Conservation (phyloP, 2,329 filamentous ascomycete genomes). For the Penicillium sp. region DNA sequence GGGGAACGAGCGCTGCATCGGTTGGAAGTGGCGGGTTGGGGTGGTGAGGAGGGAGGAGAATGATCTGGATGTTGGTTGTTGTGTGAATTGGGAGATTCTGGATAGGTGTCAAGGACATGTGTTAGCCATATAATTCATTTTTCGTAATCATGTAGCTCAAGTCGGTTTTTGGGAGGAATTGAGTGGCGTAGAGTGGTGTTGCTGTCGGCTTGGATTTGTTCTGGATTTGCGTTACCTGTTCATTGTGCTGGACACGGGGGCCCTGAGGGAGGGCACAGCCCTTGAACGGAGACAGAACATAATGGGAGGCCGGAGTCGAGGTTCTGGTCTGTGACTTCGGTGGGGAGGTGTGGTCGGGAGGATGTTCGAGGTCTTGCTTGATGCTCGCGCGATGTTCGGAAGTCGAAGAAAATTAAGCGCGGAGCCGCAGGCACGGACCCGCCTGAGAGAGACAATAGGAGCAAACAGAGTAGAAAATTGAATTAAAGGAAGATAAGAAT, state of each 20-base stretch:
- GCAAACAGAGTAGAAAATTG: background rate
- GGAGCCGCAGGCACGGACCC: constrained; percentile 35
- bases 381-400: constrained; percentile 19
- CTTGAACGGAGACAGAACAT: constrained; percentile 39
- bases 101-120: background rate
- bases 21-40: constrained; percentile 21
- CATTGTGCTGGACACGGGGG: constrained; percentile 23
- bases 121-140: constrained; percentile 3
- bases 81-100: constrained; percentile 20
- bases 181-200: background rate
- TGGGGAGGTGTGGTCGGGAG: background rate
- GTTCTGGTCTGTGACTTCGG: background rate
- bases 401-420: constrained; percentile 36
- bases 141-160: background rate
- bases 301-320: constrained; percentile 5
- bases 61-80: constrained; percentile 31
- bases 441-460: constrained; percentile 5
- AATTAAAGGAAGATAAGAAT: background rate
- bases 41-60: constrained; percentile 41
- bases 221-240: constrained; percentile 22
- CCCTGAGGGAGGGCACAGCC: constrained; percentile 31
- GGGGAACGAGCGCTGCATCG: constrained; percentile 27
- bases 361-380: constrained; percentile 8
- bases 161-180: background rate
- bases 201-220: constrained; percentile 1